Evolutionary conservation across 2,329 filamentous ascomycete species (phyloP), one percentile per base, ranked within the genome.

Genomic region (Incumbomyces lentus): DNA sequence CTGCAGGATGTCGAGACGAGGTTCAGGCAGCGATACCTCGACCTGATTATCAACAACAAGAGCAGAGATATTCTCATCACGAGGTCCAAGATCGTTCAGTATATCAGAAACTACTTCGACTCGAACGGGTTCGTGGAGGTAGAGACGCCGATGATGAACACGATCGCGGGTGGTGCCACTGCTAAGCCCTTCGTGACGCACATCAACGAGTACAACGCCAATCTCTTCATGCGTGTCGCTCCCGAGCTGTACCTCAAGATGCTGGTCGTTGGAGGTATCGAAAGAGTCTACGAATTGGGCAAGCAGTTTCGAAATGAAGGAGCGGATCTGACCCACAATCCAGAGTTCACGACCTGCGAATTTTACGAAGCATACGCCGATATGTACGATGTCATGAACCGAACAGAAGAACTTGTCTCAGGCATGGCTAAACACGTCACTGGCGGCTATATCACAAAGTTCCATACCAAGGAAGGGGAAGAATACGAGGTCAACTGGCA

Each of bases 221-320:
- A 95, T 58, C 82, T 98, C 66, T 96, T 84, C 69, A 84, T 98
- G 78, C 84, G 92, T 62, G 81, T 96, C 39, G 92, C 93, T 1
- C 93, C 92, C 1, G 92, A 98, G 68, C 72, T 98, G 47, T 95
- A 93, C 68, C 81, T 98, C 59, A 98, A 98, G 84, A 87, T 93
- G 81, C 74, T 84, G 49, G 84, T 96, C 41, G 90, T 98, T 29
- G 93, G 93, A 60, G 92, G 90, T 49, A 76, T 96, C 35, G 86
- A 95, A 71, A 81, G 86, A 59, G 92, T 98, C 12, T 98, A 95
- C 68, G 92, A 98, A 65, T 80, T 98, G 52, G 92, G 92, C 54
- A 83, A 88, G 55, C 87, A 94, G 64, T 98, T 98, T 78, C 75
- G 92, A 59, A 98, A 98, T 62, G 89, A 95, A 67, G 82, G 84